Evolutionary conservation across 176 grass and related monocot genomes (phyloP).

Genomic region (Triticum turgidum): DNA sequence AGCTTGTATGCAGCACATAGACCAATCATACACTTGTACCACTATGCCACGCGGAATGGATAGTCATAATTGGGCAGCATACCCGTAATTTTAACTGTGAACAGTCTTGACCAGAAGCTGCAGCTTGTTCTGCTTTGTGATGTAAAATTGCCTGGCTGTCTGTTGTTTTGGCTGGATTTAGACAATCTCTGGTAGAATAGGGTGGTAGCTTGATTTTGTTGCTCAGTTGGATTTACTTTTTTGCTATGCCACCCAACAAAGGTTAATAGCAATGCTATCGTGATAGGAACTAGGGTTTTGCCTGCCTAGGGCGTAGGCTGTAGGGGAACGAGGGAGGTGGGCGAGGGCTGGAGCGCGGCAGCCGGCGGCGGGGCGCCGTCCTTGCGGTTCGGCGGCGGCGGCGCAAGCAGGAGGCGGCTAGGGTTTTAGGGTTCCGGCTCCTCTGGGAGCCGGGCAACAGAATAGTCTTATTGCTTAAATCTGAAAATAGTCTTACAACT

Average conservation of each 20-base stretch:
- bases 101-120: background rate
- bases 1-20: background rate
- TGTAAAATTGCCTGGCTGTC: background rate
- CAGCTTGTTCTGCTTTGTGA: background rate
- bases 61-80: background rate
- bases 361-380: too few relatives aligned
- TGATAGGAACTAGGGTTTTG: too few relatives aligned
- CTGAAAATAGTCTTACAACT: too few relatives aligned
- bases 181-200: background rate
- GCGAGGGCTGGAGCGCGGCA: too few relatives aligned
- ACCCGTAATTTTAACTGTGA: background rate
- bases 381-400: too few relatives aligned
- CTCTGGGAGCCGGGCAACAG: too few relatives aligned
- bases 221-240: background rate
- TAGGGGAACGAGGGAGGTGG: too few relatives aligned
- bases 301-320: too few relatives aligned
- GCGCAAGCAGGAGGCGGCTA: too few relatives aligned
- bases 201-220: background rate
- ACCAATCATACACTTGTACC: background rate
- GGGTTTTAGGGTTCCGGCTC: too few relatives aligned
- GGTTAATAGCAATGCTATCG: background rate
- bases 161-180: background rate
- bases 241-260: background rate
- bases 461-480: too few relatives aligned
- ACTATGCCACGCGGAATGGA: background rate